phyloP scores from a whole-genome alignment of 345 rosid genomes.

The Murraya koenigii region DNA sequence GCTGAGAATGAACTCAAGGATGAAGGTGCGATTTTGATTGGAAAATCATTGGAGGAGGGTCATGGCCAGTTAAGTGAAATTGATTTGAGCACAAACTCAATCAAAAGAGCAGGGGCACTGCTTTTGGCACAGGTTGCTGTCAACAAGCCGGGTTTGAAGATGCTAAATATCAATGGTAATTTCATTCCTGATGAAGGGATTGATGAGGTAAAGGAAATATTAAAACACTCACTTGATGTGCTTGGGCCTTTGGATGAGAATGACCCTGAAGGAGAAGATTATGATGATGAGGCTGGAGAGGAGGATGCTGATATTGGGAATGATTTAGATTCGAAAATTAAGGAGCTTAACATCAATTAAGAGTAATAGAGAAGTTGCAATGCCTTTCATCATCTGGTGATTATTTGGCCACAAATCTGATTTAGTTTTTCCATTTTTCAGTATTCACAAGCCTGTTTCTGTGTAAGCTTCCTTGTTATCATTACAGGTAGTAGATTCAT shows the following conservation, averaged over 20 bases:
- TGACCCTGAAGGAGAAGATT: constrained; percentile 75
- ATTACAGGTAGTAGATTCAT: constrained; percentile 7
- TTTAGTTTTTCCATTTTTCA: background rate
- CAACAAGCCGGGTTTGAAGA: constrained; percentile 52
- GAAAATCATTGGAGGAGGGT: constrained; percentile 64
- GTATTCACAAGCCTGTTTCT: background rate
- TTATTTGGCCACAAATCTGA: background rate
- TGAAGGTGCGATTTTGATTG: constrained; percentile 73
- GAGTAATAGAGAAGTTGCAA: constrained; percentile 31
- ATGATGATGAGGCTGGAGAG: constrained; percentile 59
- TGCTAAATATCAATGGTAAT: constrained; percentile 66
- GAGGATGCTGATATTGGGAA: constrained; percentile 45
- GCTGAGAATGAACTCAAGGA: constrained; percentile 89
- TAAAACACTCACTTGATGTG: constrained; percentile 47
- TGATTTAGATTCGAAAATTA: constrained; percentile 71
- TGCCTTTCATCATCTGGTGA: background rate
- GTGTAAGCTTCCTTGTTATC: constrained; percentile 6
- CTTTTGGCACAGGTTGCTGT: constrained; percentile 59
- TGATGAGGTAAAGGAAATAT: constrained; percentile 70
- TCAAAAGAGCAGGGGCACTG: constrained; percentile 74
- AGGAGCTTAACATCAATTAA: constrained; percentile 60
- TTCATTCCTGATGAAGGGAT: constrained; percentile 84
- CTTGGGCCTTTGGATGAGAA: constrained; percentile 79
- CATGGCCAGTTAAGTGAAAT: constrained; percentile 64
- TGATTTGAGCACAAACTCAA: constrained; percentile 62